Percentiles rank a stretch among this genome's conserved stretches.
phyloP scores from a whole-genome alignment of 2,329 filamentous ascomycete genomes.

The Botrytis elliptica region DNA sequence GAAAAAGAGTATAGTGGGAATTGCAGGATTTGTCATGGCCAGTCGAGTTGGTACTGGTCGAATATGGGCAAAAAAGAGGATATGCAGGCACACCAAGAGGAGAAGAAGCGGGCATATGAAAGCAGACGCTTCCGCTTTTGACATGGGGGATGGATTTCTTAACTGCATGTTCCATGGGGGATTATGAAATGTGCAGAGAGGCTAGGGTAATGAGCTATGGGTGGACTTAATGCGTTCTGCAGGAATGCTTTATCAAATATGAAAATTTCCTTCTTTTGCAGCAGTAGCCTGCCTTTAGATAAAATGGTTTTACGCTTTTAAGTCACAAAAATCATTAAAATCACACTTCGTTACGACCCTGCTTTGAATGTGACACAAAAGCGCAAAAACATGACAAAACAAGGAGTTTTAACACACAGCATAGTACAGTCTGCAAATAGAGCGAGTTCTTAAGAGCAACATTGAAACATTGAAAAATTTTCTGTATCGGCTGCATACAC shows the following conservation, averaged over 20 bases:
- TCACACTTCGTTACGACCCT: neutral
- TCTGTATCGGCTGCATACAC: neutral
- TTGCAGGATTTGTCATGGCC: slow-evolving; percentile 23
- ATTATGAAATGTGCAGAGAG: neutral
- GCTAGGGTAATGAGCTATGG: neutral
- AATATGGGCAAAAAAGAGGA: slow-evolving; percentile 20
- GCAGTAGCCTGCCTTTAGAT: neutral
- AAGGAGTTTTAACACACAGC: neutral
- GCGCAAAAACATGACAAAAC: neutral
- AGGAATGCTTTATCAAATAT: neutral
- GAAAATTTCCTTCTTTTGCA: neutral
- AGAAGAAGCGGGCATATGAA: neutral
- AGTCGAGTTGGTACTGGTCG: slow-evolving; percentile 27
- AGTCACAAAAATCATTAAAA: neutral
- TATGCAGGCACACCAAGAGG: slow-evolving; percentile 2
- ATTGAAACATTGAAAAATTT: neutral
- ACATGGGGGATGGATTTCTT: neutral
- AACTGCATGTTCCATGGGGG: neutral
- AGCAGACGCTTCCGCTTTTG: neutral
- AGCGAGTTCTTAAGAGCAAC: neutral
- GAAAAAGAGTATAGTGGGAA: neutral
- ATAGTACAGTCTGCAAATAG: neutral
- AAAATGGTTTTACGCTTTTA: neutral
- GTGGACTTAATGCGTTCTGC: neutral
- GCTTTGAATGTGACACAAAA: neutral